These are phyloP conservation scores for Orbilia blumenaviensis DNA, from an alignment of 2,329 filamentous ascomycete species.

Conservation along the genomic window DNA sequence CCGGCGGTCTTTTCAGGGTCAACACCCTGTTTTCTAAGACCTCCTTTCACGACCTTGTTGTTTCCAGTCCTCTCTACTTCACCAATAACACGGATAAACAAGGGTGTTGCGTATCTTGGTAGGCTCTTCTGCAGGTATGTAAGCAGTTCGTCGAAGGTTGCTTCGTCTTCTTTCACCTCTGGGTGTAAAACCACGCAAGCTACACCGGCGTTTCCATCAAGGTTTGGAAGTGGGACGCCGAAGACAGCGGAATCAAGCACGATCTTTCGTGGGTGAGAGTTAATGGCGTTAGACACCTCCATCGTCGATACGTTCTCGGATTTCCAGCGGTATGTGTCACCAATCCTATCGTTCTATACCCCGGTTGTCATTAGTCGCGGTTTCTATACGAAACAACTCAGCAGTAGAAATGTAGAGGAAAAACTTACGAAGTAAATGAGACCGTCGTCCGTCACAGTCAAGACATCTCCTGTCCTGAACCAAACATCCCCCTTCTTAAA, in stretches of 20 bases:
- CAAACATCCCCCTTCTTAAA: conserved; percentile 79
- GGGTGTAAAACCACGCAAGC: conserved; percentile 71
- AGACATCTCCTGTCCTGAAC: conserved; percentile 84
- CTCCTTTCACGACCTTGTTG: conserved; percentile 86
- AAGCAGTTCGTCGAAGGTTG: conserved; percentile 69
- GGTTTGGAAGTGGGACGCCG: conserved; percentile 78
- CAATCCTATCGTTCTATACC: conserved; percentile 71
- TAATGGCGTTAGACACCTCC: conserved; percentile 80
- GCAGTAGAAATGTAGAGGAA: neutral
- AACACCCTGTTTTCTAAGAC: conserved; percentile 76
- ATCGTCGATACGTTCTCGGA: conserved; percentile 83
- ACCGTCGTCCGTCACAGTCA: conserved; percentile 76
- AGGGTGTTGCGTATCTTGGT: conserved; percentile 77
- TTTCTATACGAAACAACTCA: neutral
- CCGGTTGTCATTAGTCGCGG: neutral
- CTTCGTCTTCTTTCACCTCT: conserved; percentile 63
- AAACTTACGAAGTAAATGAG: conserved; percentile 74
- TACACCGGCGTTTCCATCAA: conserved; percentile 85
- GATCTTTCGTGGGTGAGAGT: conserved; percentile 67
- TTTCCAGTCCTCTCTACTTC: conserved; percentile 74
- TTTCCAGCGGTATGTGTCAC: conserved; percentile 83
- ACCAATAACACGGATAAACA: conserved; percentile 76
- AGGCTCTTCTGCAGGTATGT: conserved; percentile 68
- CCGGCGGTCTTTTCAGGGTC: conserved; percentile 67
- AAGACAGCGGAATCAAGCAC: conserved; percentile 86